A percentile compares a stretch with the other conserved stretches of the same genome.
Evolutionary conservation across 2,329 filamentous ascomycete species (phyloP).

Genomic region (Fusarium brachygibbosum): DNA sequence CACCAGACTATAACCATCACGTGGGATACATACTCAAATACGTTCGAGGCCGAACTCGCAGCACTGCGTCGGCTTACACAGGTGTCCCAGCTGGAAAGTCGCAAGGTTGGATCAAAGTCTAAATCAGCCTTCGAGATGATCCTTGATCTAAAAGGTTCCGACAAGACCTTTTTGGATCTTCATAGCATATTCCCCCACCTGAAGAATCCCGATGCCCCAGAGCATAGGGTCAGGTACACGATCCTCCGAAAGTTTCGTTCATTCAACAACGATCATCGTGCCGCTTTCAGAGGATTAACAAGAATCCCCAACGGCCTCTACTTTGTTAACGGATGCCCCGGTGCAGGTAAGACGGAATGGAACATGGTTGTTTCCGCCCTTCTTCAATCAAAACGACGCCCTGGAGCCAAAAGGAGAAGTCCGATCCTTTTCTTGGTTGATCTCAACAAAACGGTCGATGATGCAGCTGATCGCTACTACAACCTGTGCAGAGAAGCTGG

Average conservation of each 20-base stretch:
- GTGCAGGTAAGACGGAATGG: slow-evolving; percentile 63
- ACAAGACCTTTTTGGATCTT: slow-evolving; percentile 45
- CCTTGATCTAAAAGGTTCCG: slow-evolving; percentile 47
- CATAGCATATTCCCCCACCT: slow-evolving; percentile 53
- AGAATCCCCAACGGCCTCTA: slow-evolving; percentile 59
- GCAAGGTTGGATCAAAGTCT: slow-evolving; percentile 17
- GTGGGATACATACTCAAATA: slow-evolving; percentile 48
- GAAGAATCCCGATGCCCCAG: slow-evolving; percentile 42
- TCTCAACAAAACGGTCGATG: slow-evolving; percentile 63
- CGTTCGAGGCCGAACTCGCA: slow-evolving; percentile 53
- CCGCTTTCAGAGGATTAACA: slow-evolving; percentile 53
- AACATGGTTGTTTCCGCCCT: slow-evolving; percentile 59
- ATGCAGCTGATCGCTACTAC: slow-evolving; percentile 60
- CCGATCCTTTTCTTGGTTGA: slow-evolving; percentile 62
- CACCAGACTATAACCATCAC: slow-evolving; percentile 46
- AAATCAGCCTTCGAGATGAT: slow-evolving; percentile 53
- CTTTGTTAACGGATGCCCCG: slow-evolving; percentile 62
- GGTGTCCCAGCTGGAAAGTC: slow-evolving; percentile 34
- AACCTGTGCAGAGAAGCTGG: slow-evolving; percentile 55
- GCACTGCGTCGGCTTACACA: slow-evolving; percentile 48
- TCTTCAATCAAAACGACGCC: slow-evolving; percentile 52
- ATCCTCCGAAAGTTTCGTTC: slow-evolving; percentile 50
- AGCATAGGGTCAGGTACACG: slow-evolving; percentile 41
- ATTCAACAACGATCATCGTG: slow-evolving; percentile 57
- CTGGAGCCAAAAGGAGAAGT: slow-evolving; percentile 38